Base-by-base conservation (phyloP, 2,329 filamentous ascomycete species). In the Alternaria sp. region DNA sequence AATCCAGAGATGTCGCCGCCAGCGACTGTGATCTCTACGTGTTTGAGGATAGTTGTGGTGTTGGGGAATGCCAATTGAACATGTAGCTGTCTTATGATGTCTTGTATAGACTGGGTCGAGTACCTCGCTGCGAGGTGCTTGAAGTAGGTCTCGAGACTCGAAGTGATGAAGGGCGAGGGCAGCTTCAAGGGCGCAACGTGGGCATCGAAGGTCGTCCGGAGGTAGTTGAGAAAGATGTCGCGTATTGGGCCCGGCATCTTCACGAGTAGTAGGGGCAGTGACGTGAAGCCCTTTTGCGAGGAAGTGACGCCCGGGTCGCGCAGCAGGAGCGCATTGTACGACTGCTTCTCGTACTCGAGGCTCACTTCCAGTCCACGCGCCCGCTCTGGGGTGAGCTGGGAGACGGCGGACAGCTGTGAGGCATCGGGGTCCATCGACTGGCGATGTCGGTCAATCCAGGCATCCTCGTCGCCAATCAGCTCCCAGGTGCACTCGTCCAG, bases 61-160 rank as follows among this genome's bases (percentile, higher is more conserved):
- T 59, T 69, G 3, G 75, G 73, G 28, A 80, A 81, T 33, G 74
- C 65, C 14, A 81, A 70, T 55, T 80, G 78, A 15, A 81, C 58
- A 21, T 76, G 73, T n/a, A 81, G 66, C 56, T 76, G 72, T 10
- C 74, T 70, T 45, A 80, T 70, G 15, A 77, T 65, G 58, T 77
- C 69, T 37, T 69, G 67, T 12, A 79, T 75, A 6, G 73, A 62
- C 56, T 78, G 73, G 3, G 72, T 75, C 5, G 77, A 77, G 56
- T 58, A 60, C 54, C 46, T 49, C 26, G 74, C 65, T 4, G 86
- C 82, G 14, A 94, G 81, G 60, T 87, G 83, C 14, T 87, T 88
- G 58, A 95, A 84, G 63, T 93, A 88, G 0, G 70, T 78, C 63
- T 85, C 83, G 15, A 86, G 75, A 2, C 77, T 75, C 0, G 73